Conservation (phyloP, 1,284 basidiomycete species). For the Trichosporon sp. region DNA sequence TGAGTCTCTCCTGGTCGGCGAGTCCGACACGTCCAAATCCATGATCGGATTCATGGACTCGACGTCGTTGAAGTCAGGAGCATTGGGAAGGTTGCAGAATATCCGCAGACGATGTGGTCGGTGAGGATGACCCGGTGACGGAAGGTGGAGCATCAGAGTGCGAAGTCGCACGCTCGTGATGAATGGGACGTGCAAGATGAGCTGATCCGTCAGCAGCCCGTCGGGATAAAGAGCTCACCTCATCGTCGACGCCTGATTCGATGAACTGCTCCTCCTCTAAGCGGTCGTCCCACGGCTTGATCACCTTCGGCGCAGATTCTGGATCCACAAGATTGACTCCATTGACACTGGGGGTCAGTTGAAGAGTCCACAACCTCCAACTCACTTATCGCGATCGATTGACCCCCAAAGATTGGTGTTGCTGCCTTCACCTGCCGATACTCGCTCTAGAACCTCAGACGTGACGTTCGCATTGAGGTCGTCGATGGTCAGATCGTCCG, state of each 20-base stretch:
- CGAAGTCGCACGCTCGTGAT: slow-evolving; percentile 42
- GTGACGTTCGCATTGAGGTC: slow-evolving; percentile 38
- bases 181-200: slow-evolving; percentile 48
- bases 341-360: slow-evolving; percentile 34
- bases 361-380: background rate
- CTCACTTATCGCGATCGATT: slow-evolving; percentile 47
- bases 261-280: slow-evolving; percentile 40
- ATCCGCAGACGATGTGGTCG: slow-evolving; percentile 39
- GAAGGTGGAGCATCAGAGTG: slow-evolving; percentile 41
- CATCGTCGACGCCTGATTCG: slow-evolving; percentile 47
- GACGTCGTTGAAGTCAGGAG: slow-evolving; percentile 43
- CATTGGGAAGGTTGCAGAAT: slow-evolving; percentile 40
- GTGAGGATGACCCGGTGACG: slow-evolving; percentile 40
- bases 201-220: slow-evolving; percentile 22
- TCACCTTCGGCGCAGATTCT: slow-evolving; percentile 36
- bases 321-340: slow-evolving; percentile 42
- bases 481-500: slow-evolving; percentile 46
- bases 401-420: slow-evolving; percentile 45
- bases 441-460: slow-evolving; percentile 42
- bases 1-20: slow-evolving; percentile 25
- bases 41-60: slow-evolving; percentile 44
- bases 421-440: slow-evolving; percentile 43
- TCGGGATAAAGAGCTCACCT: slow-evolving; percentile 34
- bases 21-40: slow-evolving; percentile 39
- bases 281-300: slow-evolving; percentile 49